Evolutionary conservation across 2,329 filamentous ascomycete genomes (phyloP).

Genomic region (Colletotrichum sp.): DNA sequence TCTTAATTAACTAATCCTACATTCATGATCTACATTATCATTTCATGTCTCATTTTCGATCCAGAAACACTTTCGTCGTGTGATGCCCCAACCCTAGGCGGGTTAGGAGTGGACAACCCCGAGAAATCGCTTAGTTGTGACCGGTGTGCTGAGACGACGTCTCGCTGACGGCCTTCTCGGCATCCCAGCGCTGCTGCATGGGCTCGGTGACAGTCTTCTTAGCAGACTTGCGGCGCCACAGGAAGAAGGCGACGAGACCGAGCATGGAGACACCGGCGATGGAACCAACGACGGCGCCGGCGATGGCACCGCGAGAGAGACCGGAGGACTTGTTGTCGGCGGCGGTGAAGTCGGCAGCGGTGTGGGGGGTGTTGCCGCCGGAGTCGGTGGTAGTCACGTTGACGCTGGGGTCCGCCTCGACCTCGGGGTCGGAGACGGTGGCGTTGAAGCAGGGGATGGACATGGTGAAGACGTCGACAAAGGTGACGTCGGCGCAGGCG

Average conservation of each 20-base stretch:
- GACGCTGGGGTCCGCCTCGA: slow-evolving; percentile 23
- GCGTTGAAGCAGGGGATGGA: slow-evolving; percentile 49
- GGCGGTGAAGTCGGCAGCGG: slow-evolving; percentile 28
- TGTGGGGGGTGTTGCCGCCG: slow-evolving; percentile 15
- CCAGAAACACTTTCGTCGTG: background rate
- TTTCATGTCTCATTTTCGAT: background rate
- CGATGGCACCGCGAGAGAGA: slow-evolving; percentile 73
- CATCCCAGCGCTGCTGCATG: slow-evolving; percentile 23
- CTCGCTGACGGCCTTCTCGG: slow-evolving; percentile 22
- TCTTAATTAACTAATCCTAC: background rate
- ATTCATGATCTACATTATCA: background rate
- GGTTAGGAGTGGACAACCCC: background rate
- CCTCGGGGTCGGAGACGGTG: slow-evolving; percentile 33
- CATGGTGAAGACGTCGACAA: slow-evolving; percentile 40
- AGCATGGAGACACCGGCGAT: slow-evolving; percentile 67
- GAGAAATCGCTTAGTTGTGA: background rate
- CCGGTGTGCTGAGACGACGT: slow-evolving; percentile 11
- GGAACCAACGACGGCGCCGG: slow-evolving; percentile 75
- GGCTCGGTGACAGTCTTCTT: slow-evolving; percentile 12
- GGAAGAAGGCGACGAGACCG: slow-evolving; percentile 63
- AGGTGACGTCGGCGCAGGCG: slow-evolving; percentile 54
- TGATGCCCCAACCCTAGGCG: background rate
- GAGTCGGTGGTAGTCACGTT: slow-evolving; percentile 20
- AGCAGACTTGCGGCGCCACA: slow-evolving; percentile 42
- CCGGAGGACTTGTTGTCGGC: slow-evolving; percentile 29